Base-by-base conservation (phyloP, 1,284 basidiomycete species). In the Jaminaea rosea region DNA sequence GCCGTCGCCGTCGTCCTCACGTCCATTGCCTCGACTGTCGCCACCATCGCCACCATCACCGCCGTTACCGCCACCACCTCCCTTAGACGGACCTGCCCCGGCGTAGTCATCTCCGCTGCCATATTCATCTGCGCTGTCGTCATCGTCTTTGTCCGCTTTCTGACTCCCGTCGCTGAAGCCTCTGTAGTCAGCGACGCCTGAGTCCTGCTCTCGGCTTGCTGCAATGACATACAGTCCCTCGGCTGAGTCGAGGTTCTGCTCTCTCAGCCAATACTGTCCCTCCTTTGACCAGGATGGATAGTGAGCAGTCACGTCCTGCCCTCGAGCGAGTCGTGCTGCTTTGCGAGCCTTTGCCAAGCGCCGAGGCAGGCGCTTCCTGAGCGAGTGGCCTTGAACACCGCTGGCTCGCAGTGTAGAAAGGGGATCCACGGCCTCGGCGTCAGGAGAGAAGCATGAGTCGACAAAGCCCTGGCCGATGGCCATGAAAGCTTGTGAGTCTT, bases 121-220 rank as follows among this genome's bases (percentile, higher is more conserved):
- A 39, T 66, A 66, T 44, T 66, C 60, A 39, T 67, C 65, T 15
- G 63, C 62, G 28, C 53, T 53, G 21, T 54, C 55, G 27, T 47
- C 31, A 10, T 28, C 37, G 19, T 26, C 26, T 17, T 24, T 53
- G 24, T 53, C 52, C n/a, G n/a, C n/a, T 4, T 47, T 48, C 42
- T 47, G 50, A 3, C 50, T 52, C 1, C 49, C 53, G 11, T 45
- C 47, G 11, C 54, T 21, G 13, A 15, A 31, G 29, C 39, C 4
- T 21, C 39, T 23, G 7, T 17, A 4, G 19, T 27, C 8, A 10
- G 26, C 23, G 13, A 13, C 44, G 4, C 6, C 62, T 64, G 44
- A 63, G 64, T 42, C 63, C 58, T 36, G 62, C 62, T 15, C 64
- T 63, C 26, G 52, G 24, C 52, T 52, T 17, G 37, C 31, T 13